Conservation (phyloP, 306 rosid genomes). For the Dryas drummondii region DNA sequence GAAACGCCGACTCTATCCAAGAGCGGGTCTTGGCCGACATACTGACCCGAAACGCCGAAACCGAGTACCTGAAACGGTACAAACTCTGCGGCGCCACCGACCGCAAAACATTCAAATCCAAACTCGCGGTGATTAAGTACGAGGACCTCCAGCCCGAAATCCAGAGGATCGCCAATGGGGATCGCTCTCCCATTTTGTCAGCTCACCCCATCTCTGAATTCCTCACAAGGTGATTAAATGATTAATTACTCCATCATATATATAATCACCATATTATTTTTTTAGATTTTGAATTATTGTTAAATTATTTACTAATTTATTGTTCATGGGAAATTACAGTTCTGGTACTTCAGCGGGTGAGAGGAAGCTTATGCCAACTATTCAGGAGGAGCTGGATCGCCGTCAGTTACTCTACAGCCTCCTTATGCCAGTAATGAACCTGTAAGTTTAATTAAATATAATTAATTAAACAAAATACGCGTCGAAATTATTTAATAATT, state of each 20-base stretch:
- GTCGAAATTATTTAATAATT: neutral
- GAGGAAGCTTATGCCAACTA: constrained; percentile 62
- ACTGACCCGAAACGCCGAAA: constrained; percentile 42
- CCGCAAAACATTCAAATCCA: constrained; percentile 36
- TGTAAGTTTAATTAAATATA: constrained; percentile 30
- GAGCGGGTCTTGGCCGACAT: constrained; percentile 41
- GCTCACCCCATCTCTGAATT: constrained; percentile 61
- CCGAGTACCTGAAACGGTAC: constrained; percentile 48
- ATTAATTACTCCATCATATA: neutral
- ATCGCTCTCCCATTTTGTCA: constrained; percentile 55
- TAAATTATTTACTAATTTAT: neutral
- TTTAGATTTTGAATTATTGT: neutral
- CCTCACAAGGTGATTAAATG: constrained; percentile 41
- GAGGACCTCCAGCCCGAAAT: constrained; percentile 58
- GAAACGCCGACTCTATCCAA: constrained; percentile 50
- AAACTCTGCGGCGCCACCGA: constrained; percentile 47
- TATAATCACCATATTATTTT: neutral
- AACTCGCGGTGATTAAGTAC: constrained; percentile 44
- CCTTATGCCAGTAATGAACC: constrained; percentile 67
- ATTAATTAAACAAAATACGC: neutral
- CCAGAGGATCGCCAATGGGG: constrained; percentile 56
- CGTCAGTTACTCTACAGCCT: constrained; percentile 60
- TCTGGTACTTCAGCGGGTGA: constrained; percentile 71
- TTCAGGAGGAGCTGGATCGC: constrained; percentile 61
- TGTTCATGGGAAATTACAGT: constrained; percentile 23